Conservation (phyloP, 1,139 yeast species). For the Taiozyma onychis region DNA sequence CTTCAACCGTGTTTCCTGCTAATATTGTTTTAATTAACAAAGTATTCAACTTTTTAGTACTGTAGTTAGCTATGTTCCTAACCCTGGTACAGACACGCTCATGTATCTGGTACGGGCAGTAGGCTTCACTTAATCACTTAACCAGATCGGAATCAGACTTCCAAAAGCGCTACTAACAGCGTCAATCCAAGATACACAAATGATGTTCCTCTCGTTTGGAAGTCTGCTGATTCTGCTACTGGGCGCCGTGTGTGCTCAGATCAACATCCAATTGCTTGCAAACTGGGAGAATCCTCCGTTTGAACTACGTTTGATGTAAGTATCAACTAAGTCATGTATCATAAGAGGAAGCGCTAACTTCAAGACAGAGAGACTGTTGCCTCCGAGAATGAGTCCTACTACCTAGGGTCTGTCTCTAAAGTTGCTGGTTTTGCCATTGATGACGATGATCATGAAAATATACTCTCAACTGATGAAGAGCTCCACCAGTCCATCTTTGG, state of each 20-base stretch:
- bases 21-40: background rate
- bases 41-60: background rate
- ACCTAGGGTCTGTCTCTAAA: constrained; percentile 39
- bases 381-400: constrained; percentile 43
- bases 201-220: background rate
- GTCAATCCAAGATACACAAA: background rate
- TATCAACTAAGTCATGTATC: constrained; percentile 3
- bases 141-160: background rate
- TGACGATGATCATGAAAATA: constrained; percentile 19
- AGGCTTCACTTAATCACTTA: background rate
- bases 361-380: constrained; percentile 44
- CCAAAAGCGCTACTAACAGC: background rate
- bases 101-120: background rate
- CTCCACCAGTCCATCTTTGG: constrained; percentile 34
- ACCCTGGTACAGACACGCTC: background rate
- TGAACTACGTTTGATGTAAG: constrained; percentile 40
- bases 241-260: constrained; percentile 6
- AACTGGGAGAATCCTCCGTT: constrained; percentile 38
- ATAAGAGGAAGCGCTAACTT: background rate
- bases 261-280: constrained; percentile 20
- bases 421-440: constrained; percentile 27
- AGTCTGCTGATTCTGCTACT: background rate
- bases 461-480: constrained; percentile 20
- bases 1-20: constrained; percentile 4
- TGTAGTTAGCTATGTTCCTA: background rate